Conservation (phyloP, 176 grass and related monocot genomes). For the Bromus sterilis region DNA sequence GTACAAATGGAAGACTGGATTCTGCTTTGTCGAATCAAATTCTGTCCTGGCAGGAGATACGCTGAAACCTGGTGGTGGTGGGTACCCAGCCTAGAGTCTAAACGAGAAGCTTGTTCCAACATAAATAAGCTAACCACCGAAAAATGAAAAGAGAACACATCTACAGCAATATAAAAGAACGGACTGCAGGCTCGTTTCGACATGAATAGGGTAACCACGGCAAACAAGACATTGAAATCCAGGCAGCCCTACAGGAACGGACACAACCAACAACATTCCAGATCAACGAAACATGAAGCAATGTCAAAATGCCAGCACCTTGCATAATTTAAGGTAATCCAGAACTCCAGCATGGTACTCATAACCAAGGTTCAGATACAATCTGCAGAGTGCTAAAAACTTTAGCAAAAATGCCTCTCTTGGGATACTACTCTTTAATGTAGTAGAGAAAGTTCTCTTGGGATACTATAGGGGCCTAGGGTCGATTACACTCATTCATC, state of each 20-base stretch:
- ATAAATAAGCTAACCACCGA: not conserved
- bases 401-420: conserved; percentile 17
- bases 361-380: not conserved
- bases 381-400: not conserved
- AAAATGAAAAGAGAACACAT: not conserved
- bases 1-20: too few species aligned
- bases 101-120: not conserved
- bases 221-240: not conserved
- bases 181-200: not conserved
- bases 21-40: too few species aligned
- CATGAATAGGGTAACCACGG: not conserved
- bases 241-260: too few species aligned
- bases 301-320: not conserved
- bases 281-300: not conserved
- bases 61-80: too few species aligned
- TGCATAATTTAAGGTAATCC: not conserved
- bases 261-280: not conserved
- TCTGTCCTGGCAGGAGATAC: too few species aligned
- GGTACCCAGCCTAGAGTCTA: not conserved
- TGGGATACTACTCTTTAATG: not conserved
- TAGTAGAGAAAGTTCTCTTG: not conserved
- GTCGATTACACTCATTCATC: conserved; percentile 36
- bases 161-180: too few species aligned
- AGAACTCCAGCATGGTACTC: not conserved
- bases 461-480: not conserved